phyloP scores from a whole-genome alignment of 2,329 filamentous ascomycete genomes.

The Westerdykella ornata region DNA sequence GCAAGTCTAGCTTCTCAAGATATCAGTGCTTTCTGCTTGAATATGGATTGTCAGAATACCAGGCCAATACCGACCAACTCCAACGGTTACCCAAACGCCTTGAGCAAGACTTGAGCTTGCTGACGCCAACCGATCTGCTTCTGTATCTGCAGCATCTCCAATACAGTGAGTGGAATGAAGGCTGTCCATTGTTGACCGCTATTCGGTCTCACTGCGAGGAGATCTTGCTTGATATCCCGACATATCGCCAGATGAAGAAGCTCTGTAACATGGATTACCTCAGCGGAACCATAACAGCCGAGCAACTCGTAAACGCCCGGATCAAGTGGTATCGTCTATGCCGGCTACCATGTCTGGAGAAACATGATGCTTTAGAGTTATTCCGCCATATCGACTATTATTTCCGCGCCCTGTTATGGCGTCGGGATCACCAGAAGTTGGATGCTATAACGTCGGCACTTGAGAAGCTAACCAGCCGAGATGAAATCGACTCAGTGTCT shows the following conservation, averaged over 20 bases:
- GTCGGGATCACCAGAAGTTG: constrained; percentile 23
- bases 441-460: constrained; percentile 28
- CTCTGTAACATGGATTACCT: constrained; percentile 34
- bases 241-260: constrained; percentile 32
- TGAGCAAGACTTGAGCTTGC: constrained; percentile 28
- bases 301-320: constrained; percentile 26
- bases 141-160: constrained; percentile 31
- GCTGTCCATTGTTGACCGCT: constrained; percentile 24
- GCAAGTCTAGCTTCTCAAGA: constrained; percentile 27
- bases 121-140: constrained; percentile 31
- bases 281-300: constrained; percentile 20
- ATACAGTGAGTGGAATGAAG: constrained; percentile 27
- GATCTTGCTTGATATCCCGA: constrained; percentile 32
- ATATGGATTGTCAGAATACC: constrained; percentile 18
- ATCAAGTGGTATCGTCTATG: constrained; percentile 35
- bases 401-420: constrained; percentile 26
- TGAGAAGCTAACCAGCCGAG: constrained; percentile 16
- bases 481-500: constrained; percentile 28
- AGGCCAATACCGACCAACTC: constrained; percentile 5
- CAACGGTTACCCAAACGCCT: constrained; percentile 22
- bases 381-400: constrained; percentile 28
- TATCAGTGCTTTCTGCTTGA: constrained; percentile 34
- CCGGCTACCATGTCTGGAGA: constrained; percentile 18
- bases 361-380: constrained; percentile 19
- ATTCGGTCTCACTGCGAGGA: constrained; percentile 27